Conservation (phyloP, 2,329 filamentous ascomycete genomes). For the Claviceps paspali region DNA sequence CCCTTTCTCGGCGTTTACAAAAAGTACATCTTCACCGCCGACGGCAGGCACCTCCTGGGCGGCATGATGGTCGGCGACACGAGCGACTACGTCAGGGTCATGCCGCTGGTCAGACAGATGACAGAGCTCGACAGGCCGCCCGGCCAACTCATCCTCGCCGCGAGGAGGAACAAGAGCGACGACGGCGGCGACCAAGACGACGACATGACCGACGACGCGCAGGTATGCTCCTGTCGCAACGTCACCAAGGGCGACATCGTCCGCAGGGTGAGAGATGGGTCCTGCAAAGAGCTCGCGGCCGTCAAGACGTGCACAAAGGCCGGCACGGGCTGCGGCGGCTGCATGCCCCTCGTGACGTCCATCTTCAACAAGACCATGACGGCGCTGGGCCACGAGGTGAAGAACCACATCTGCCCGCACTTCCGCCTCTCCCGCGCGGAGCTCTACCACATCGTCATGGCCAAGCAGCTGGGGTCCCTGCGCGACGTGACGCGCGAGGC, state of each 20-base stretch:
- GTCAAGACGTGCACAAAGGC: constrained; percentile 86
- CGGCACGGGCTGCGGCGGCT: constrained; percentile 80
- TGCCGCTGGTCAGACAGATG: constrained; percentile 73
- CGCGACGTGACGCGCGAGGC: constrained; percentile 62
- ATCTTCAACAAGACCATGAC: constrained; percentile 87
- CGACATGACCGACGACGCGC: constrained; percentile 70
- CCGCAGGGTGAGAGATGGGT: constrained; percentile 56
- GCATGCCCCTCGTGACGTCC: constrained; percentile 72
- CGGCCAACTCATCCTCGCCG: constrained; percentile 69
- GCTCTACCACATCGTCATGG: constrained; percentile 77
- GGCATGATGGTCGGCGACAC: constrained; percentile 97
- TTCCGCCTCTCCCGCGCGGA: constrained; percentile 74
- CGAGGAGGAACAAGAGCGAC: constrained; percentile 53
- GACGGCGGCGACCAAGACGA: constrained; percentile 54
- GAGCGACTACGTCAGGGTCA: constrained; percentile 76
- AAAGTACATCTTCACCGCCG: constrained; percentile 80
- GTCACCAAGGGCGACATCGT: constrained; percentile 74
- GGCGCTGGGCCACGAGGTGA: constrained; percentile 72
- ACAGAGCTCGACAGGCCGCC: constrained; percentile 66
- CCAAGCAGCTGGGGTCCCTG: constrained; percentile 62
- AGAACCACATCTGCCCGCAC: constrained; percentile 73
- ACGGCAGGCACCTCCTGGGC: constrained; percentile 82
- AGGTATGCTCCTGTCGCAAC: constrained; percentile 89
- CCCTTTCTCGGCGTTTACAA: constrained; percentile 84
- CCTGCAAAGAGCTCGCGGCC: constrained; percentile 66